Base-by-base conservation (phyloP, 495 filamentous ascomycete genomes). In the Aspergillus nidulans region DNA sequence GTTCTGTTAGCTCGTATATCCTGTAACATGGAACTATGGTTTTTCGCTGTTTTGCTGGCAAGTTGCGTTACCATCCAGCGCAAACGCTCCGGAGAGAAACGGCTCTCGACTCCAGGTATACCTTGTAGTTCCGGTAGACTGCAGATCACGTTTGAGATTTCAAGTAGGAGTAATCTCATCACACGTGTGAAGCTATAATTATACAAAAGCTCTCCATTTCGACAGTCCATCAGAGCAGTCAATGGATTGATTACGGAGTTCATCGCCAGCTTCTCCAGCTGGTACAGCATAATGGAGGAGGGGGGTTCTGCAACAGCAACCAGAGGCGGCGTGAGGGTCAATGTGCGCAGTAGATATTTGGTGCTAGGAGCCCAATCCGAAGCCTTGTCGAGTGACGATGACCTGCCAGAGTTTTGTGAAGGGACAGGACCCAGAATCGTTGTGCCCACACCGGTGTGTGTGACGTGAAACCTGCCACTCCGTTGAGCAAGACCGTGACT, bases 231-330 rank as follows among this genome's bases (percentile, higher is more conserved):
- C 2, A 95, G 64, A 4, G 81, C 86, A 0, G 91, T 92, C 4
- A 97, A 68, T 0, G 92, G 90, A 63, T 94, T 90, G 50, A 97
- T 84, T 46, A 92, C 71, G 36, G 82, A 76, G 64, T 95, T 94
- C 56, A 92, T 76, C 12, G 85, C 88, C 1, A 97, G 75, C 63
- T 95, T 87, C 50, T 92, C 86, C 8, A 96, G 76, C 66, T 95
- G 86, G 28, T 83, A 72, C 56, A 76, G 71, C 3, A 77, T 34
- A 20, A 81, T 44, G 25, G 65, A 66, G 7, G 74, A 69, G 5
- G 77, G 72, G 5, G 70, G 64, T 34, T 76, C 77, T 1, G 71
- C 75, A 10, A 75, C 63, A 10, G 76, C 77, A 44, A 77, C 74
- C 25, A 81, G 67, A 8, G 71, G 68, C 1, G 78, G 71, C 9